These are phyloP conservation scores for Cadophora malorum DNA, from an alignment of 2,329 filamentous ascomycete species.

Conservation along the genomic window DNA sequence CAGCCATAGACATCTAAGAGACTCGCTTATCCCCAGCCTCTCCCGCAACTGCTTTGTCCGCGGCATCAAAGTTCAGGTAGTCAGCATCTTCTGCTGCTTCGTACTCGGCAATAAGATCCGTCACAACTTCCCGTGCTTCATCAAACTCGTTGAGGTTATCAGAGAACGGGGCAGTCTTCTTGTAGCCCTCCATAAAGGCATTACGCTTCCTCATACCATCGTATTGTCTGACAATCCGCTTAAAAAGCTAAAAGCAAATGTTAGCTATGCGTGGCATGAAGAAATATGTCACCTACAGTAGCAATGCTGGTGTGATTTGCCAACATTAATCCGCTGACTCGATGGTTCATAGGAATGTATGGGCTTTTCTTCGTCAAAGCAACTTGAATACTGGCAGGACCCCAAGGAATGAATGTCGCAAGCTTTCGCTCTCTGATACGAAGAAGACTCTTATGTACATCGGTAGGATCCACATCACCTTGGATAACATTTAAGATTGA, in stretches of 20 bases:
- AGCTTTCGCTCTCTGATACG: constrained; percentile 93
- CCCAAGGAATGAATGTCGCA: constrained; percentile 98
- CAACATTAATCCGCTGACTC: constrained; percentile 95
- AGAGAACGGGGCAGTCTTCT: constrained; percentile 91
- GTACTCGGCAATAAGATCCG: constrained; percentile 91
- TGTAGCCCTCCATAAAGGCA: constrained; percentile 95
- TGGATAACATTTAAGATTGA: constrained; percentile 99
- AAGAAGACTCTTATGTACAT: constrained; percentile 96
- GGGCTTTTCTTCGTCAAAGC: constrained; percentile 96
- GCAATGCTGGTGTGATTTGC: constrained; percentile 98
- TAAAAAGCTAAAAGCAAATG: constrained; percentile 70
- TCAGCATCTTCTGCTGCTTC: constrained; percentile 91
- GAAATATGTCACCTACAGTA: constrained; percentile 60
- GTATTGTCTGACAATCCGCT: constrained; percentile 90
- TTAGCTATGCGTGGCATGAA: constrained; percentile 25
- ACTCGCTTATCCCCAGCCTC: constrained; percentile 43
- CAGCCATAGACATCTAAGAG: constrained; percentile 12
- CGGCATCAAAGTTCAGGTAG: constrained; percentile 74
- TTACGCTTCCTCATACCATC: constrained; percentile 95
- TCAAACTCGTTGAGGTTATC: constrained; percentile 95
- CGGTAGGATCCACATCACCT: constrained; percentile 96
- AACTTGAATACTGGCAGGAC: constrained; percentile 95
- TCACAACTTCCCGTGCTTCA: constrained; percentile 88
- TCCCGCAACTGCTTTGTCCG: constrained; percentile 37
- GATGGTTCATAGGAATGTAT: constrained; percentile 91